Evolutionary conservation across 176 grass and related monocot genomes (phyloP).

Genomic region (Dactylis glomerata): DNA sequence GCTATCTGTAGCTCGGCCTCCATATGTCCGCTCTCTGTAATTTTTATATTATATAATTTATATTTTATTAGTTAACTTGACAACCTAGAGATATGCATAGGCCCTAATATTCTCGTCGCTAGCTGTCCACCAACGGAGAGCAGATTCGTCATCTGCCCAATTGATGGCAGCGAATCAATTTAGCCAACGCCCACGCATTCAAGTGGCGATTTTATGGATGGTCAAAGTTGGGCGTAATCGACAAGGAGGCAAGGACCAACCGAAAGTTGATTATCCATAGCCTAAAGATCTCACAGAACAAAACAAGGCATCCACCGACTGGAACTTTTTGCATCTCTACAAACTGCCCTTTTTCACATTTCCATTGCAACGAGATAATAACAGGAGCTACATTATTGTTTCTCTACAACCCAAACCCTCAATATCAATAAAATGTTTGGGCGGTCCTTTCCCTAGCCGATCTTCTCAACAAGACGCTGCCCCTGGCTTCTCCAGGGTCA

Average conservation of each 20-base stretch:
- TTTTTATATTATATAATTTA: no score
- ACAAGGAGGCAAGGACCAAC: not conserved
- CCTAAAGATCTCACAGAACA: no score
- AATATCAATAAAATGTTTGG: conserved; percentile 76
- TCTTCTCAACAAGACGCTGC: conserved; percentile 48
- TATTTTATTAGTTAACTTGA: no score
- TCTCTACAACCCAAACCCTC: conserved; percentile 80
- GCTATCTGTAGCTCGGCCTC: no score
- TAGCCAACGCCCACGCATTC: not conserved
- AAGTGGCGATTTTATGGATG: not conserved
- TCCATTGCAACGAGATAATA: conserved; percentile 39
- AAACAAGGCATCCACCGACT: not conserved
- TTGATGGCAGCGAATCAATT: not conserved
- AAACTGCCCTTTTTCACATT: conserved; percentile 24
- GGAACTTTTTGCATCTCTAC: not conserved
- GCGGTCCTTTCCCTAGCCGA: conserved; percentile 36
- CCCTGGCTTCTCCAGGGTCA: conserved; percentile 42
- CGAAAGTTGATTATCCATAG: not conserved
- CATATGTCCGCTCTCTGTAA: no score
- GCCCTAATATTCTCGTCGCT: no score
- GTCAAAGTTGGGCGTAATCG: not conserved
- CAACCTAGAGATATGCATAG: no score
- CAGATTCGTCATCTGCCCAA: not conserved
- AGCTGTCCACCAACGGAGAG: not conserved
- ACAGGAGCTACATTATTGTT: conserved; percentile 50